Base-by-base conservation (phyloP, 257 asterid genomes). In the Primulina eburnea region DNA sequence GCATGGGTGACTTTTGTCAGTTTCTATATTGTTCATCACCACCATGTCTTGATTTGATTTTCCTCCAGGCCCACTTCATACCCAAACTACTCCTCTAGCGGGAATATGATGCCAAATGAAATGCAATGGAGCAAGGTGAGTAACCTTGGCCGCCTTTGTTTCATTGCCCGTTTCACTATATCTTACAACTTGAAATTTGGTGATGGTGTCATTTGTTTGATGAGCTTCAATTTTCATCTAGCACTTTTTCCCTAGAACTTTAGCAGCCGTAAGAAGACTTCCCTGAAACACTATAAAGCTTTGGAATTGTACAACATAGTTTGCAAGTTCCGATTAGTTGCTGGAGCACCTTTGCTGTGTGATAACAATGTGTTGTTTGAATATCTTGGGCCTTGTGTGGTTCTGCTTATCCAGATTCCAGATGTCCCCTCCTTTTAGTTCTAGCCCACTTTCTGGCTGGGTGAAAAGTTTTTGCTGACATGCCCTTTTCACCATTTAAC, bases 111-210 rank as follows among this genome's bases (percentile, higher is more conserved):
- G 24, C 50, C 80, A 60, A 75, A 71, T 67, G 89, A 80, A 60
- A 73, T 69, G 72, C 87, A 70, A 26, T 83, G 71, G 65, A 76
- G 76, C 75, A 80, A 82, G 89, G 87, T 84, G 37, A 60, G 71
- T 62, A 65, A n/a, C 70, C 70, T 30, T 72, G 71, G 33, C 29
- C 63, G 24, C 50, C 17, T 63, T 10, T 67, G 66, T 20, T 71
- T 8, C 37, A 38, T 40, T 55, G 12, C 72, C 32, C 37, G 8
- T 64, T 73, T n/a, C 43, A 52, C 60, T 24, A n/a, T 43, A 71
- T 16, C 38, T 68, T n/a, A 21, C 60, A 30, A 52, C 16, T 63
- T 65, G 40, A 69, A 20, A 52, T 20, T 21, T 66, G 55, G 26
- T 14, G 47, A 12, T 29, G 60, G 16, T 67, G 34, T 52, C 33